phyloP scores from a whole-genome alignment of 306 rosid genomes.

The apple (Malus domestica) region DNA sequence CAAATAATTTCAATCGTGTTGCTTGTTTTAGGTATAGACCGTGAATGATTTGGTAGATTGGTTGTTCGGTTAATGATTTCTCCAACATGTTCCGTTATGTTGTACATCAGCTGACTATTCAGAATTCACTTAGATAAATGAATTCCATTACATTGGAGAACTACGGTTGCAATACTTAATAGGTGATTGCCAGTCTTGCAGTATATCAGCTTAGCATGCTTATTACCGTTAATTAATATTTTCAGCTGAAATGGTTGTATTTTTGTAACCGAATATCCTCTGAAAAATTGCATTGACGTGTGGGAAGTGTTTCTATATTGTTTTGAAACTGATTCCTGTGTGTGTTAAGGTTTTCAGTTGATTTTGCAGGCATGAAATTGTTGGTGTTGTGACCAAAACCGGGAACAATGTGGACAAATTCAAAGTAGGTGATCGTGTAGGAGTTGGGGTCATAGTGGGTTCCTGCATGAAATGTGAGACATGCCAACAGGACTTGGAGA shows the following conservation, averaged over 20 bases:
- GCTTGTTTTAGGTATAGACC: neutral
- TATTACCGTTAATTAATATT: neutral
- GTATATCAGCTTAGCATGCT: neutral
- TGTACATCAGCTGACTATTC: too few species aligned
- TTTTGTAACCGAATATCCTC: neutral
- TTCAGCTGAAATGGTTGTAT: neutral
- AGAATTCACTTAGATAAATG: too few species aligned
- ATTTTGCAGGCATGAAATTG: constrained; percentile 76
- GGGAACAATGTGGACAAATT: constrained; percentile 66
- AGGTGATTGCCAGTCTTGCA: neutral
- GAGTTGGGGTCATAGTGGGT: constrained; percentile 82
- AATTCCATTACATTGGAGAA: too few species aligned
- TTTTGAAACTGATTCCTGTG: neutral
- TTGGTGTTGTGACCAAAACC: constrained; percentile 55
- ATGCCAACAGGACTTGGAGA: constrained; percentile 74
- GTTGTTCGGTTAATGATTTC: neutral
- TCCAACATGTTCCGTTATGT: neutral
- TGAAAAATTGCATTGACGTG: neutral
- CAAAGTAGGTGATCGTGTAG: constrained; percentile 74
- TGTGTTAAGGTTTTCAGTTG: neutral
- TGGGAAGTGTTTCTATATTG: neutral
- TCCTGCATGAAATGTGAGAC: constrained; percentile 67
- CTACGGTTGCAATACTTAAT: neutral
- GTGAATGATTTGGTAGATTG: neutral
- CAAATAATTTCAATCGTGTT: neutral